Evolutionary conservation across 1,284 basidiomycete species (phyloP).

Genomic region (Trametes pubescens): DNA sequence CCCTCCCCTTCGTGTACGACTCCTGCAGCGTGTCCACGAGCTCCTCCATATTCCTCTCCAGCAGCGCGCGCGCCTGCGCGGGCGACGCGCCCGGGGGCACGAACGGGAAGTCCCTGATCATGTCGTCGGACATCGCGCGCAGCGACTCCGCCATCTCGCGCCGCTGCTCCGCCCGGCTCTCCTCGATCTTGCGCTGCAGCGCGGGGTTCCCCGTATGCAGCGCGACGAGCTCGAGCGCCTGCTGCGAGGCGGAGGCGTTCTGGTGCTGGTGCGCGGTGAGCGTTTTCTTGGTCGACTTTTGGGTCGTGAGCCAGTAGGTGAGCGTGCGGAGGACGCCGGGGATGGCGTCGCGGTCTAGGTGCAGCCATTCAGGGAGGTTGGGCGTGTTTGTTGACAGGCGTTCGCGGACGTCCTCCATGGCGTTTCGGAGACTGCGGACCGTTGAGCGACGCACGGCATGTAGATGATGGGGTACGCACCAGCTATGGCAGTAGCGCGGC

Average conservation of each 20-base stretch:
- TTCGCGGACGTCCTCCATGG: not conserved
- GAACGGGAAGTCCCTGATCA: constrained; percentile 10
- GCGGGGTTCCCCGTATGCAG: not conserved
- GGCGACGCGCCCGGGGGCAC: constrained; percentile 4
- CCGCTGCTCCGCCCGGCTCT: constrained; percentile 2
- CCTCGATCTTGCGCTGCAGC: constrained; percentile 5
- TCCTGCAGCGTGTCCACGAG: constrained; percentile 11
- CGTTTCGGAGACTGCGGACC: not conserved
- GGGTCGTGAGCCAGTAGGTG: constrained; percentile 20
- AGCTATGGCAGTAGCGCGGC: constrained; percentile 21
- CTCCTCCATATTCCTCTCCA: constrained; percentile 9
- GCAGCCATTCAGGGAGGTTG: constrained; percentile 15
- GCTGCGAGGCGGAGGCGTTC: not conserved
- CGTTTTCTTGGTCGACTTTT: constrained; percentile 15
- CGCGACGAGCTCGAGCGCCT: not conserved
- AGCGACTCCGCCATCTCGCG: constrained; percentile 9
- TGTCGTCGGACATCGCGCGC: not conserved
- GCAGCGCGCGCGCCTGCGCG: constrained; percentile 4
- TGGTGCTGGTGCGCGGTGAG: not conserved
- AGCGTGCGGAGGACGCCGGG: constrained; percentile 11
- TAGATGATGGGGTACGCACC: not conserved
- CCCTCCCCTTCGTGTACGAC: not conserved
- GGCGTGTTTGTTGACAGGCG: not conserved
- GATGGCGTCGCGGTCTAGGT: constrained; percentile 16
- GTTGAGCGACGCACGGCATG: not conserved